phyloP scores from a whole-genome alignment of 2,329 filamentous ascomycete species.

The Cladophialophora immunda region DNA sequence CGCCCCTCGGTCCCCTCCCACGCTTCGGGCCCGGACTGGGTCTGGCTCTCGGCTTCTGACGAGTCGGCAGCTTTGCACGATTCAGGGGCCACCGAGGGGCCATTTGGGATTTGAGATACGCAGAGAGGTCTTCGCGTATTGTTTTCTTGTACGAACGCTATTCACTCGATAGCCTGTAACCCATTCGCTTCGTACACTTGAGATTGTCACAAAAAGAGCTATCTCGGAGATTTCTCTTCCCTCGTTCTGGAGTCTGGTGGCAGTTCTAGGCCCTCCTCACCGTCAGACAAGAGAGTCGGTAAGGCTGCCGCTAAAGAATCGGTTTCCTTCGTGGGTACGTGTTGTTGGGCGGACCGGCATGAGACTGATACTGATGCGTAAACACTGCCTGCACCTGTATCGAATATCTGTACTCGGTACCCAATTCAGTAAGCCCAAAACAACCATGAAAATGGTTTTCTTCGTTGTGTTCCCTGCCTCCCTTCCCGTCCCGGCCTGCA shows the following conservation, averaged over 20 bases:
- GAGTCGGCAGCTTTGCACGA: conserved; percentile 9
- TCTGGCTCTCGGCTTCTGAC: conserved; percentile 1
- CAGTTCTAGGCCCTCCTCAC: background rate
- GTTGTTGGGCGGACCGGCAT: background rate
- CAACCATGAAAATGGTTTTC: background rate
- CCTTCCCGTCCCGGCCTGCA: background rate
- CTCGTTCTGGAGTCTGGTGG: background rate
- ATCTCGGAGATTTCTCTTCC: background rate
- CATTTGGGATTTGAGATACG: background rate
- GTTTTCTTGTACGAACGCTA: background rate
- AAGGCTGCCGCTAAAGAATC: background rate
- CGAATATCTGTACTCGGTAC: too few species aligned
- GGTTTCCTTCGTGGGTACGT: background rate
- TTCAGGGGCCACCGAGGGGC: conserved; percentile 2
- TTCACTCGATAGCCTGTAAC: background rate
- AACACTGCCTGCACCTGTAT: background rate
- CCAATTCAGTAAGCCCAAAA: too few species aligned
- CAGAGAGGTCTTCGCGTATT: background rate
- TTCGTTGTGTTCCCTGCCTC: background rate
- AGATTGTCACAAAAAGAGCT: background rate
- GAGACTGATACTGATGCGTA: background rate
- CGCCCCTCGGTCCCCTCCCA: background rate
- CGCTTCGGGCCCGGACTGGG: conserved; percentile 1
- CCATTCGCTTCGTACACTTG: background rate
- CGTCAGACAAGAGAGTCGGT: background rate